Evolutionary conservation across 148 eudicot genomes (phyloP).

Genomic region (Nepenthes gracilis): DNA sequence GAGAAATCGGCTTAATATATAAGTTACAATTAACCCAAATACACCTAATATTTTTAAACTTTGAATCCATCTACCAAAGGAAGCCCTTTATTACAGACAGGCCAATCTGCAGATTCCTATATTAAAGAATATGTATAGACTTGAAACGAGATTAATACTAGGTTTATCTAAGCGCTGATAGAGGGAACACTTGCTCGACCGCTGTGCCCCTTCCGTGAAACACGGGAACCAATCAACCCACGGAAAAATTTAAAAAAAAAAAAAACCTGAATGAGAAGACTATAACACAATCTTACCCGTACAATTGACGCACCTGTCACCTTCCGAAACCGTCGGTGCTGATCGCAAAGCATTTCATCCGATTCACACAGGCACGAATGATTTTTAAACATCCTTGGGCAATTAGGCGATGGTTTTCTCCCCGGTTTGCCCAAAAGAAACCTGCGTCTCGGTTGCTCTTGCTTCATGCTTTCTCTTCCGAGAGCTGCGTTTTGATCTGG

Average conservation of each 20-base stretch:
- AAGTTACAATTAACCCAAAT: too few species aligned
- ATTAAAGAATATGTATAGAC: not conserved
- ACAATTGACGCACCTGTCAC: too few species aligned
- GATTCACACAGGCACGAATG: constrained; percentile 4
- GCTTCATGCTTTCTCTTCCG: constrained; percentile 64
- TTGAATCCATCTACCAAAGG: too few species aligned
- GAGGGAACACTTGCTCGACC: not conserved
- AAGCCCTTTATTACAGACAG: too few species aligned
- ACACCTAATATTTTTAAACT: too few species aligned
- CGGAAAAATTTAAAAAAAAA: too few species aligned
- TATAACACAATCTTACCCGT: too few species aligned
- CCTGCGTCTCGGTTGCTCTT: constrained; percentile 36
- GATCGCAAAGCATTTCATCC: not conserved
- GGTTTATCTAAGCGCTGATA: not conserved
- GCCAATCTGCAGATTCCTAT: not conserved
- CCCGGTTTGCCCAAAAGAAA: constrained; percentile 20
- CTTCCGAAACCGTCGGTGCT: too few species aligned
- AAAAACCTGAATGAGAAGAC: too few species aligned
- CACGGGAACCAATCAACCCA: too few species aligned
- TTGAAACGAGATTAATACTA: not conserved
- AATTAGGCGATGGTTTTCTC: constrained; percentile 16
- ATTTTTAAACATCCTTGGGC: constrained; percentile 32
- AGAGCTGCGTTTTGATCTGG: constrained; percentile 36
- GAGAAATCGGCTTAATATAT: too few species aligned
- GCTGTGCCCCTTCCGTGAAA: not conserved